These are phyloP conservation scores for Graphiopsis chlorocephala DNA, from an alignment of 2,329 filamentous ascomycete species.

Conservation along the genomic window DNA sequence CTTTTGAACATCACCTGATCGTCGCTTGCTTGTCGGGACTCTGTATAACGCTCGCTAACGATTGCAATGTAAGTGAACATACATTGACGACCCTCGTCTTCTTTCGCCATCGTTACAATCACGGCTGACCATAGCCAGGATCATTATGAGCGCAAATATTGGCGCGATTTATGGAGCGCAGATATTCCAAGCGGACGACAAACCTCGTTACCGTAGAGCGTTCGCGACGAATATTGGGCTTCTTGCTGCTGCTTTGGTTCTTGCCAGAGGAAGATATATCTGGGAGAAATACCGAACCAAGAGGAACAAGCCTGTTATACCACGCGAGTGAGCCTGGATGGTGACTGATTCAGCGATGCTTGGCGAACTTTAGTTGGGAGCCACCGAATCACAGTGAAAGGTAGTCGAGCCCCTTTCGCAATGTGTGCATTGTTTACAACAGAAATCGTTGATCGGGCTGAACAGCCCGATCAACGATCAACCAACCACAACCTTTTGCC, in stretches of 20 bases:
- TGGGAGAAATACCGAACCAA: background rate
- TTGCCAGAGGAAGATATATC: conserved; percentile 31
- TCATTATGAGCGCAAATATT: conserved; percentile 62
- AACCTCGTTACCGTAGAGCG: conserved; percentile 50
- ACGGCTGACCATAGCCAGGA: conserved; percentile 18
- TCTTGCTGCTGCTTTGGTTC: conserved; percentile 41
- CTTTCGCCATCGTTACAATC: background rate
- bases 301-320: background rate
- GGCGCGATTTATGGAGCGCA: conserved; percentile 61
- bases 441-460: too few species aligned
- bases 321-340: too few species aligned
- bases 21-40: conserved; percentile 54
- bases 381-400: too few species aligned
- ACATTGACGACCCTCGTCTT: background rate
- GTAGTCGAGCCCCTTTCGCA: too few species aligned
- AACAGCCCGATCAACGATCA: too few species aligned
- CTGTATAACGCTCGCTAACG: conserved; percentile 56
- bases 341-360: too few species aligned
- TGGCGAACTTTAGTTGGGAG: too few species aligned
- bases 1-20: conserved; percentile 61
- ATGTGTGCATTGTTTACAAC: too few species aligned
- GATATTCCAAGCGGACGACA: conserved; percentile 55
- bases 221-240: conserved; percentile 49
- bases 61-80: conserved; percentile 52
- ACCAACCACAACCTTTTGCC: too few species aligned